phyloP scores from a whole-genome alignment of 2,329 filamentous ascomycete species.

The Xylaria sp. region DNA sequence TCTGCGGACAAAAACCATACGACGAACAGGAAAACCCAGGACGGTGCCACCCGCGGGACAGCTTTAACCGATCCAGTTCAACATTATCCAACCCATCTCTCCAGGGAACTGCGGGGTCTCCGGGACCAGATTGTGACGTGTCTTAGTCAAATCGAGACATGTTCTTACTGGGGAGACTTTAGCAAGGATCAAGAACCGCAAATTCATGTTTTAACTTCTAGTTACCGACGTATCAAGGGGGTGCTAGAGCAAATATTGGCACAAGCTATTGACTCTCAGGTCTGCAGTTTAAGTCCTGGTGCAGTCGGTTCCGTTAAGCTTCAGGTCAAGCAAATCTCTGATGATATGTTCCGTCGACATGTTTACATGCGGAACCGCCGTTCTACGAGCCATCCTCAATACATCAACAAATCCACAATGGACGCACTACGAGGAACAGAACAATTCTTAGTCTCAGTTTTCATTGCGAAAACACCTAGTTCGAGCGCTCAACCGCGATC shows the following conservation, averaged over 20 bases:
- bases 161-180: slow-evolving; percentile 3
- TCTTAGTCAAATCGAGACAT: slow-evolving; percentile 21
- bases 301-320: slow-evolving; percentile 33
- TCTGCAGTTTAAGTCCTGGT: slow-evolving; percentile 34
- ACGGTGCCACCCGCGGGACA: not conserved
- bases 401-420: slow-evolving; percentile 3
- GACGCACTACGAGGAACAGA: slow-evolving; percentile 17
- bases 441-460: slow-evolving; percentile 18
- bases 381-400: not conserved
- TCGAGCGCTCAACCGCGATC: not conserved
- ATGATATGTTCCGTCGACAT: slow-evolving; percentile 29
- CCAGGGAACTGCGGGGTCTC: slow-evolving; percentile 33
- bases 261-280: slow-evolving; percentile 6
- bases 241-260: slow-evolving; percentile 29
- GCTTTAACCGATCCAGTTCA: slow-evolving; percentile 8
- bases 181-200: not conserved
- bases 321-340: slow-evolving; percentile 32
- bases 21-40: not conserved
- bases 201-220: not conserved
- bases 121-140: slow-evolving; percentile 34
- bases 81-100: slow-evolving; percentile 24
- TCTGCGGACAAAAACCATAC: not conserved
- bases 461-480: slow-evolving; percentile 1
- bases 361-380: slow-evolving; percentile 7
- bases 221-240: slow-evolving; percentile 28